Percentiles rank a stretch among this genome's conserved stretches.
These are phyloP conservation scores for Aquilaria malaccensis DNA, from an alignment of 345 rosid species.

Conservation along the genomic window DNA sequence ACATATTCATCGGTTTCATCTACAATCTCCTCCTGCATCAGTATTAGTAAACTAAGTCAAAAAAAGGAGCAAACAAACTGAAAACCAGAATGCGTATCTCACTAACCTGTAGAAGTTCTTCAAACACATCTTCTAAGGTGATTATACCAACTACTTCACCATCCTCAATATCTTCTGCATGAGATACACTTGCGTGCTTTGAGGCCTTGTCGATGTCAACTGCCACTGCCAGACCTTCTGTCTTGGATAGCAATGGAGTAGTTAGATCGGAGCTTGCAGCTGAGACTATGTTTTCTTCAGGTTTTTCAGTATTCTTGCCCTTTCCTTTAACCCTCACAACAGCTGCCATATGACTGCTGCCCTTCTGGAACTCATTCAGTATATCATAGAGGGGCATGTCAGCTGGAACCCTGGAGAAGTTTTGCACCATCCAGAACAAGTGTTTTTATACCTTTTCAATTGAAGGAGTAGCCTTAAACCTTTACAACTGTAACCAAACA, in stretches of 20 bases:
- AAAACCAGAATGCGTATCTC: neutral
- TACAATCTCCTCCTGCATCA: constrained; percentile 85
- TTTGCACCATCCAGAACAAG: neutral
- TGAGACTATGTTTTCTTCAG: constrained; percentile 29
- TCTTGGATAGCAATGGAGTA: constrained; percentile 54
- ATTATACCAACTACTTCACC: constrained; percentile 94
- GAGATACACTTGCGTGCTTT: constrained; percentile 18
- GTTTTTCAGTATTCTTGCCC: constrained; percentile 36
- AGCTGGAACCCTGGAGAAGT: constrained; percentile 73
- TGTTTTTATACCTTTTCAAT: too few species aligned
- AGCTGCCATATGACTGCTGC: constrained; percentile 99
- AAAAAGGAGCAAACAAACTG: constrained; percentile 6
- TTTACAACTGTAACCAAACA: constrained; percentile 4
- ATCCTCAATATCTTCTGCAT: constrained; percentile 68
- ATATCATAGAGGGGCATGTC: constrained; percentile 98
- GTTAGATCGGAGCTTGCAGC: constrained; percentile 38
- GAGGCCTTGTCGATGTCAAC: constrained; percentile 60
- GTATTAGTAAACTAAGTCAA: constrained; percentile 5
- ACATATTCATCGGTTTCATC: constrained; percentile 99
- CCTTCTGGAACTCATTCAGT: constrained; percentile 95
- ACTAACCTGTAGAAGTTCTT: constrained; percentile 81
- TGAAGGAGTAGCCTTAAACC: neutral
- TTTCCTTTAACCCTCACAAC: constrained; percentile 76
- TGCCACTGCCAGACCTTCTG: constrained; percentile 40
- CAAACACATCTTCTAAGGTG: constrained; percentile 95